A percentile compares a stretch with the other conserved stretches of the same genome.
phyloP scores from a whole-genome alignment of 768 basidiomycete genomes.

The Suillus sp. region DNA sequence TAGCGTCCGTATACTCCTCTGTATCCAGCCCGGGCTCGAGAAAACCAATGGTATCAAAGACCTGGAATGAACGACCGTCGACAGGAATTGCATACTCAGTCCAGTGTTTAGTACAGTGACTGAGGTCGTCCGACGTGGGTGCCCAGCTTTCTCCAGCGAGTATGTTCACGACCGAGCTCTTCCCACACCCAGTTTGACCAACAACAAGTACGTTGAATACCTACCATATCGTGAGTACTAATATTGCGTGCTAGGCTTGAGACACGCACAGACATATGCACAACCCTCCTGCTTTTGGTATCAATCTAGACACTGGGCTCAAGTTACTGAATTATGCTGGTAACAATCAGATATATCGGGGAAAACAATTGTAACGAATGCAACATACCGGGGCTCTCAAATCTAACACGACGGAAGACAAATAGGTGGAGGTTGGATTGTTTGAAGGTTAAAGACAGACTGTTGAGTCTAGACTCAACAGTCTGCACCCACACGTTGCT shows the following conservation, averaged over 20 bases:
- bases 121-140: conserved; percentile 28
- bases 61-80: conserved; percentile 19
- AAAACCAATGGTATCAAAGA: conserved; percentile 40
- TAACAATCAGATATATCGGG: neutral
- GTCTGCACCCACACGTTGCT: neutral
- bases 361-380: neutral
- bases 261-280: neutral
- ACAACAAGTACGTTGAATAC: conserved; percentile 26
- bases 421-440: too few species aligned
- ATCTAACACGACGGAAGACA: too few species aligned
- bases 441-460: neutral
- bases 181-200: conserved; percentile 33
- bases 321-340: neutral
- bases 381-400: neutral
- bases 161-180: conserved; percentile 35
- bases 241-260: neutral
- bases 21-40: conserved; percentile 25
- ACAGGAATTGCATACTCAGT: conserved; percentile 18
- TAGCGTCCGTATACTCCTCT: conserved; percentile 20
- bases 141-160: conserved; percentile 31
- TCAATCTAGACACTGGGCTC: neutral
- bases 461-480: too few species aligned
- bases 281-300: neutral
- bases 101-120: conserved; percentile 37
- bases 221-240: neutral